Evolutionary conservation across 2,329 filamentous ascomycete species (phyloP), one percentile per base, ranked within the genome.

Genomic region (Curvularia lunata): DNA sequence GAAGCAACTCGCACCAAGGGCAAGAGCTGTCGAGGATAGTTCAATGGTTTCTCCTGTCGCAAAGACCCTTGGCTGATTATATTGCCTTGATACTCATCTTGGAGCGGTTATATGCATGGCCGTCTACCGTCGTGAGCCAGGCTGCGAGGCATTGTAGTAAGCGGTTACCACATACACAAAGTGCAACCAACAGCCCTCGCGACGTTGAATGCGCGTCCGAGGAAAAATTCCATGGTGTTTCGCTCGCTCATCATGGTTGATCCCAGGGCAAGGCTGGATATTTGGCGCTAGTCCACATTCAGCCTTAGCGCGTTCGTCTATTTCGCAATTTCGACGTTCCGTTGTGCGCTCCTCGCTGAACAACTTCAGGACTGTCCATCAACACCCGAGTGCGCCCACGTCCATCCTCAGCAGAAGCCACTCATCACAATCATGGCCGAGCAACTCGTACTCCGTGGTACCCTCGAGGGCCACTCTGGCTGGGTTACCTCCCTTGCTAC

Each of bases 401-500:
- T 66, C 63, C 63, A 67, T 62, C 63, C 56, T 65, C 72, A 70
- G 67, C 70, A 70, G 68, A 70, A 75, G 73, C 69, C 73, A 74
- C 69, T 65, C 64, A 68, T 60, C 62, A 62, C 64, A 76, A 82
- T 78, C 79, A 95, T 95, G 91, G 89, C 90, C 86, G 91, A 95
- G 87, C 90, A 94, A 87, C 86, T 95, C 82, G 92, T 96, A 85
- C 90, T 95, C 84, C 93, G 94, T 86, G 92, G 92, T 82, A 95
- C 91, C 86, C 91, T 96, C 82, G 91, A 95, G 90, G 94, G 94
- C 89, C 94, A 98, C 89, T 95, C 91, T 87, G 94, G 94, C 88
- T 98, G 94, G 94, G 94, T 98, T 85, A 98, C 94, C 84, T 92
- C 88, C 85, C 87, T 98, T 84, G 94, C 94, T 77, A 98, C 94